Base-by-base conservation (phyloP, 495 filamentous ascomycete genomes). In the Aspergillus heteromorphus region DNA sequence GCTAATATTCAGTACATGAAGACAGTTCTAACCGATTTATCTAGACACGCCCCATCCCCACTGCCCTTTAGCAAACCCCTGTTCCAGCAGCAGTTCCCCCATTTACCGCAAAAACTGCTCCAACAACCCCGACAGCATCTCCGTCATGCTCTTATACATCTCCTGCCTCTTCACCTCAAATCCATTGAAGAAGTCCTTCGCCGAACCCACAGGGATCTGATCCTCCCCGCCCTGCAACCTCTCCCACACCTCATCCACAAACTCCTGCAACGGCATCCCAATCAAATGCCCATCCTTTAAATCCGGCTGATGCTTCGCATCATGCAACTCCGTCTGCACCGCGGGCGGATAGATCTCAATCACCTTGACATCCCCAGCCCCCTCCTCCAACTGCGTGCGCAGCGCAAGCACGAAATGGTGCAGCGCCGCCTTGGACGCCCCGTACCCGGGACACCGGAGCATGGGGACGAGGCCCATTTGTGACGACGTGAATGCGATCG, bases 331-430 rank as follows among this genome's bases (percentile, higher is more conserved):
- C 0, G 72, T 90, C 74, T 86, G 83, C 25, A 89, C 84, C 2
- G 83, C 80, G 4, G 87, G 85, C 10, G 86, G 86, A 50, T 84
- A 74, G 16, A 88, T 72, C 71, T 90, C 86, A 19, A 88, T 57
- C 11, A 89, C 76, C 49, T 75, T 75, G 38, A 88, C 69, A 48
- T 76, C 61, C 0, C 68, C 68, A 9, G 59, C 58, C 4, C 64
- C 65, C 20, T 58, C 60, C 41, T 70, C 63, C 0, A 91, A 62
- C 70, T 89, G 86, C 43, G 81, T 77, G 4, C 86, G 81, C 16
- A 90, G 71, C 4, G 73, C 73, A 34, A 87, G 78, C 29, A 76
- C 65, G 62, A 78, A 82, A 40, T 72, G 60, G 51, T 76, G 72
- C 43, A 83, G 62, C 0, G 75, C 79, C 1, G 79, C 75, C 58